Percentiles rank a stretch among this genome's conserved stretches.
These are phyloP conservation scores for Claviceps citrina DNA, from an alignment of 2,329 filamentous ascomycete genomes.

Conservation along the genomic window DNA sequence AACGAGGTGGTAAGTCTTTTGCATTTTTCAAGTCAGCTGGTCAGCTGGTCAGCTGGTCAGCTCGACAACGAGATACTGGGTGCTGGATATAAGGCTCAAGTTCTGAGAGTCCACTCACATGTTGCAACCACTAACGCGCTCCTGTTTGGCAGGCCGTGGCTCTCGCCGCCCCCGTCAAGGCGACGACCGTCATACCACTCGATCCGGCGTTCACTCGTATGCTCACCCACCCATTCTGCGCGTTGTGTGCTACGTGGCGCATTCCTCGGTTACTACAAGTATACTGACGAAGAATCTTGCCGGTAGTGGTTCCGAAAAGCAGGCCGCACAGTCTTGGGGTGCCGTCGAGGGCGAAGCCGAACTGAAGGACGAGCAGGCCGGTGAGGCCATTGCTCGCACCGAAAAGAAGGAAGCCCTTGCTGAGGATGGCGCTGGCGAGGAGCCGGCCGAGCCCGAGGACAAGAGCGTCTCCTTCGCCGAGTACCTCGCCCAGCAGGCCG, in stretches of 20 bases:
- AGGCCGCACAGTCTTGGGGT: conserved; percentile 81
- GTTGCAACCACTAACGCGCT: conserved; percentile 1
- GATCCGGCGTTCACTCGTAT: conserved; percentile 28
- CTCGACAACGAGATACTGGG: neutral
- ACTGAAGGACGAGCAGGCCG: conserved; percentile 81
- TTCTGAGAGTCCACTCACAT: neutral
- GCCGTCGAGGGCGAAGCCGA: conserved; percentile 66
- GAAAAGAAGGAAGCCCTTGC: conserved; percentile 59
- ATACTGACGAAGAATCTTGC: too few species aligned
- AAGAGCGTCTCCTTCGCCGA: conserved; percentile 82
- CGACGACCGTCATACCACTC: conserved; percentile 41
- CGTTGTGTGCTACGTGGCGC: neutral
- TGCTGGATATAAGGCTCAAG: neutral
- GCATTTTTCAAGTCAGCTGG: too few species aligned
- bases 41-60: too few species aligned
- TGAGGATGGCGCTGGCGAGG: conserved; percentile 32
- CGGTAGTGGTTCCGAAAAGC: conserved; percentile 73
- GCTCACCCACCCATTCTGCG: conserved; percentile 9
- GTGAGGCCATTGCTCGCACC: conserved; percentile 70
- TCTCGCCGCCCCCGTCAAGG: conserved; percentile 35
- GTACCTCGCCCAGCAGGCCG: conserved; percentile 58
- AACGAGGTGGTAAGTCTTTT: conserved; percentile 35
- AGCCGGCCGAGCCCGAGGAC: conserved; percentile 54
- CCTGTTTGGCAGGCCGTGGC: conserved; percentile 32
- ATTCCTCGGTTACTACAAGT: neutral